Evolutionary conservation across 31 red algal genomes (phyloP).

Genomic region (Odonthalia washingtoniensis): DNA sequence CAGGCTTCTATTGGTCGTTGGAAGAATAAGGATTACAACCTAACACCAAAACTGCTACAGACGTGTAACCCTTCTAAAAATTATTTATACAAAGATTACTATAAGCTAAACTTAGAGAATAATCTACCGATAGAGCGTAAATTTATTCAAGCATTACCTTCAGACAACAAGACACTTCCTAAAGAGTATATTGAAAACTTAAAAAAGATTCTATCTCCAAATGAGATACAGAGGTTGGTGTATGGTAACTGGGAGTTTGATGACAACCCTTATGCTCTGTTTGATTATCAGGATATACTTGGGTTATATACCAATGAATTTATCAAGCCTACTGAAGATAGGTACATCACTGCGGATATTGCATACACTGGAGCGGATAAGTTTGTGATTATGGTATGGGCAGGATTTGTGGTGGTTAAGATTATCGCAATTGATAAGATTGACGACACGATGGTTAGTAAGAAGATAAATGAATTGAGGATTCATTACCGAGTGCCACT

Average conservation of each 20-base stretch:
- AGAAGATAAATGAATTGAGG: not conserved
- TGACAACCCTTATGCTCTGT: not conserved
- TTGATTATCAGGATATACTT: not conserved
- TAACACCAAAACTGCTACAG: not conserved
- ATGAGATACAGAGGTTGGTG: not conserved
- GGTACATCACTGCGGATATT: not conserved
- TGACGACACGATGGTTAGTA: not conserved
- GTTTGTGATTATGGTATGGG: not conserved
- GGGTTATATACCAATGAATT: not conserved
- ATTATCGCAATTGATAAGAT: not conserved
- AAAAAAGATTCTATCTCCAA: not conserved
- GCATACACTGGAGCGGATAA: not conserved
- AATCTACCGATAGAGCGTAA: not conserved
- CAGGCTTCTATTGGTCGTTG: not conserved
- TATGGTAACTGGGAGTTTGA: conserved; percentile 21
- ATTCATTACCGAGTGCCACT: not conserved
- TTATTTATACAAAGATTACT: not conserved
- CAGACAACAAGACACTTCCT: not conserved
- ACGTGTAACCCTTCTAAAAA: not conserved
- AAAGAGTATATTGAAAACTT: not conserved
- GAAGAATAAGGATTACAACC: not conserved
- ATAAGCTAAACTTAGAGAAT: not conserved
- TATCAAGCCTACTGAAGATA: not conserved
- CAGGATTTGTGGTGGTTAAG: not conserved
- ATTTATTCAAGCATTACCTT: not conserved